Percentiles rank a stretch among this genome's conserved stretches.
phyloP scores from a whole-genome alignment of 768 basidiomycete genomes.

The Leccinum subtestaceum region DNA sequence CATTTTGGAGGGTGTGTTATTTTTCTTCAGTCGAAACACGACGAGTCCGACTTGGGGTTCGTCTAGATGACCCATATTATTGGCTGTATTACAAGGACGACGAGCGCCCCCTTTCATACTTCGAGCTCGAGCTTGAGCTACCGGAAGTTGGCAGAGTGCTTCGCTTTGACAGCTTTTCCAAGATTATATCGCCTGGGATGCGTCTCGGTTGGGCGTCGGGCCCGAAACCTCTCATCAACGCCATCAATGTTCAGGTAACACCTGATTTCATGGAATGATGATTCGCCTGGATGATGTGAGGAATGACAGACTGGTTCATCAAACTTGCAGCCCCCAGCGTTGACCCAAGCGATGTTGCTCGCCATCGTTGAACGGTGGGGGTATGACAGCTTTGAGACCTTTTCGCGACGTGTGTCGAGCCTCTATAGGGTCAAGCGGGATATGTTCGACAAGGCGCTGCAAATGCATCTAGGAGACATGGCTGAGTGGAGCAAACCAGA shows the following conservation, averaged over 20 bases:
- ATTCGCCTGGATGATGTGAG: not conserved
- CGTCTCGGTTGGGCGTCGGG: too few relatives aligned
- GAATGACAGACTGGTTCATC: conserved; percentile 55
- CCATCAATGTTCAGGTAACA: too few relatives aligned
- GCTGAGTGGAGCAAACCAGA: conserved; percentile 63
- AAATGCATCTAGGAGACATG: conserved; percentile 65
- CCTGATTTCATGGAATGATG: too few relatives aligned
- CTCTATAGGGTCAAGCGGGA: conserved; percentile 69
- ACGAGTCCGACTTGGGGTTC: conserved; percentile 13
- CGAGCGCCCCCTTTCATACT: conserved; percentile 35
- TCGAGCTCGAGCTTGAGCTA: not conserved
- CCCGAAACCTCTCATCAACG: too few relatives aligned
- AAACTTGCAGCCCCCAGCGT: conserved; percentile 58
- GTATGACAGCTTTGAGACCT: conserved; percentile 62
- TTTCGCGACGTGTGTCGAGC: conserved; percentile 57
- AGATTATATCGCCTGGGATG: too few relatives aligned
- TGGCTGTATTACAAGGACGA: conserved; percentile 62
- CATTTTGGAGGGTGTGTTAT: conserved; percentile 63
- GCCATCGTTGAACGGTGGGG: conserved; percentile 64
- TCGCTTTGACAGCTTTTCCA: conserved; percentile 83
- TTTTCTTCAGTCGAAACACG: not conserved
- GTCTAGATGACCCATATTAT: conserved; percentile 64
- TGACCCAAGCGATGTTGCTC: conserved; percentile 54
- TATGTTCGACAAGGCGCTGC: conserved; percentile 67
- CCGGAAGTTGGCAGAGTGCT: conserved; percentile 40